Evolutionary conservation across 225 moss, liverwort and hornwort genomes (phyloP), one percentile per base, ranked within the genome.

Genomic region (Asterella californica): DNA sequence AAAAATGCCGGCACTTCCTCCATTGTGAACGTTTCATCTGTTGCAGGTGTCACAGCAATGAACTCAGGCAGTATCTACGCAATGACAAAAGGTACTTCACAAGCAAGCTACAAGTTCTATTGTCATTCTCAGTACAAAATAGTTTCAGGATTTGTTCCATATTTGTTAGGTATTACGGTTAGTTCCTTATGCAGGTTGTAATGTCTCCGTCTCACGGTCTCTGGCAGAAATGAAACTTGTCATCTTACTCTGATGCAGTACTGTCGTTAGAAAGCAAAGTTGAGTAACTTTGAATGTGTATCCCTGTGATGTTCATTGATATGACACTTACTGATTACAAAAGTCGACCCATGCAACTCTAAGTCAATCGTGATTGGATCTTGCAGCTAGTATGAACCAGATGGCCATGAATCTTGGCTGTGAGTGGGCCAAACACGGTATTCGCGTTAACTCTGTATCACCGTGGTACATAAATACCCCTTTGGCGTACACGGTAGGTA

Each of bases 401-500:
- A 87, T 96, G 27, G 84, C 91, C 1, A 96, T 87, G 88, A 92
- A 94, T 69, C 81, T 94, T 9, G 90, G 89, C 6, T 92, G 90
- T 76, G 97, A 97, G 84, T 97, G 97, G 94, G 97, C 92, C 30
- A 87, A 89, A 80, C 90, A 92, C 73, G 91, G 94, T 63, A 94
- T 96, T 76, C 93, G 97, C 3, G 84, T 90, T 42, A 97, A 97
- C 60, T 84, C 91, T 65, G 91, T 97, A 34, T 87, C 93, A 24
- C 97, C 94, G 2, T 91, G 91, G 94, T 96, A 90, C 84, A 92
- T 86, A 78, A 83, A 85, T 53, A 96, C 96, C 15, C 86, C 85
- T 19, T 79, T 91, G 42, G 90, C 83, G 14, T 15, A 81, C 57
- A 74, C 79, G 87, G 90, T 87, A 52, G 18, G n/a, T 70, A 18